Percentiles rank a stretch among this genome's conserved stretches.
Conservation (phyloP, 345 rosid genomes). For the Aquilaria sinensis region DNA sequence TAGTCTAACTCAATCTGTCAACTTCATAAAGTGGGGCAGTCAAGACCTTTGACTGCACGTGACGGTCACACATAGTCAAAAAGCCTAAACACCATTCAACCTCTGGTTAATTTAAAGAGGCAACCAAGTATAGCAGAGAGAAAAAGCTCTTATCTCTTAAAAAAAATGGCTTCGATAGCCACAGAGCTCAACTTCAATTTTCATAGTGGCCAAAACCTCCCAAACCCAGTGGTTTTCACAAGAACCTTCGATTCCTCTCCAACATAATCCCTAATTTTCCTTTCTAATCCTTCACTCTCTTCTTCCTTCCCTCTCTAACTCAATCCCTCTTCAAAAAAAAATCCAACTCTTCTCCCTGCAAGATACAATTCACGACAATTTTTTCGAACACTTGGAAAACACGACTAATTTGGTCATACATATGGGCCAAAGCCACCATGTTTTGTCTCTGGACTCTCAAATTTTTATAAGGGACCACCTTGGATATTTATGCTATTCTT, state of each 20-base stretch:
- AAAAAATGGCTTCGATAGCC: constrained; percentile 45
- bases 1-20: no score
- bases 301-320: constrained; percentile 36
- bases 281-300: constrained; percentile 21
- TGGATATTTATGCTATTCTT: constrained; percentile 73
- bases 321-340: constrained; percentile 19
- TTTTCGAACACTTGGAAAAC: constrained; percentile 34
- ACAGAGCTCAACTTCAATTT: constrained; percentile 35
- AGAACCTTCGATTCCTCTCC: constrained; percentile 31
- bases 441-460: constrained; percentile 18
- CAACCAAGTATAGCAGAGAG: no score
- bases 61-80: no score
- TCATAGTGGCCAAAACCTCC: constrained; percentile 30
- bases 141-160: not conserved
- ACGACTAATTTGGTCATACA: constrained; percentile 17
- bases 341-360: constrained; percentile 22
- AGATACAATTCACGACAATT: constrained; percentile 27
- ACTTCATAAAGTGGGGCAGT: no score
- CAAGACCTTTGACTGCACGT: no score
- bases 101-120: no score
- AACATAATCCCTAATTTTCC: constrained; percentile 13
- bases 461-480: constrained; percentile 62
- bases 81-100: no score
- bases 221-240: constrained; percentile 26
- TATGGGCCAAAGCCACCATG: constrained; percentile 14